Evolutionary conservation across 768 basidiomycete genomes (phyloP).

Genomic region (Rhizopogon roseolus): DNA sequence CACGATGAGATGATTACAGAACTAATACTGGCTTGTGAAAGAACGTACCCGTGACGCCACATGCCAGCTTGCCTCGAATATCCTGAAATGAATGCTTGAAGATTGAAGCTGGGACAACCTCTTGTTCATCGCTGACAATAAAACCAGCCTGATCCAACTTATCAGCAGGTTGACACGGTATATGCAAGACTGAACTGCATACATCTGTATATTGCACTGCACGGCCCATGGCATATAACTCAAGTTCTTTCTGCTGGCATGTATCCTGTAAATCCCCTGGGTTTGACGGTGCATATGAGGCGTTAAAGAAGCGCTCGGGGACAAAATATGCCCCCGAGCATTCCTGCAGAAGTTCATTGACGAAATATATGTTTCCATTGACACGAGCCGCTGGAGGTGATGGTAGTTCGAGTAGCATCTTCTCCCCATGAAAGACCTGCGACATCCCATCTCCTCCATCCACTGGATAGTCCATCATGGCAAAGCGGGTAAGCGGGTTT

Average conservation of each 20-base stretch:
- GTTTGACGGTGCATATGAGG: background rate
- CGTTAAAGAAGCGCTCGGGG: slow-evolving; percentile 3
- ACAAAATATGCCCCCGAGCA: slow-evolving; percentile 5
- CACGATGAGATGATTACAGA: background rate
- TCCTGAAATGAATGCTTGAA: slow-evolving; percentile 2
- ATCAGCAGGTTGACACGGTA: background rate
- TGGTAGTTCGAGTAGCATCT: slow-evolving; percentile 6
- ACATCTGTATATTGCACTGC: slow-evolving; percentile 1
- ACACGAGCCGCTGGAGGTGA: slow-evolving; percentile 7
- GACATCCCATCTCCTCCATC: slow-evolving; percentile 2
- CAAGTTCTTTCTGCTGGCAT: background rate
- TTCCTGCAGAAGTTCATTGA: slow-evolving; percentile 6
- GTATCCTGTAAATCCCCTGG: background rate
- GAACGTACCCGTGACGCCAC: slow-evolving; percentile 1
- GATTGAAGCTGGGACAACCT: background rate
- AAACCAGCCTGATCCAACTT: background rate
- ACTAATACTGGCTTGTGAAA: background rate
- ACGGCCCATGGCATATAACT: slow-evolving; percentile 1
- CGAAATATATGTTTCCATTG: slow-evolving; percentile 3
- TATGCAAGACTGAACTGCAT: background rate
- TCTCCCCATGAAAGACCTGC: slow-evolving; percentile 8
- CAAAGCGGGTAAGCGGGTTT: background rate
- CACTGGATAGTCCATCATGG: slow-evolving; percentile 10
- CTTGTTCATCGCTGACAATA: slow-evolving; percentile 3
- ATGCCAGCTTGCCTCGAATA: background rate